Conservation (phyloP, 176 grass and related monocot species). For the Eleusine indica region DNA sequence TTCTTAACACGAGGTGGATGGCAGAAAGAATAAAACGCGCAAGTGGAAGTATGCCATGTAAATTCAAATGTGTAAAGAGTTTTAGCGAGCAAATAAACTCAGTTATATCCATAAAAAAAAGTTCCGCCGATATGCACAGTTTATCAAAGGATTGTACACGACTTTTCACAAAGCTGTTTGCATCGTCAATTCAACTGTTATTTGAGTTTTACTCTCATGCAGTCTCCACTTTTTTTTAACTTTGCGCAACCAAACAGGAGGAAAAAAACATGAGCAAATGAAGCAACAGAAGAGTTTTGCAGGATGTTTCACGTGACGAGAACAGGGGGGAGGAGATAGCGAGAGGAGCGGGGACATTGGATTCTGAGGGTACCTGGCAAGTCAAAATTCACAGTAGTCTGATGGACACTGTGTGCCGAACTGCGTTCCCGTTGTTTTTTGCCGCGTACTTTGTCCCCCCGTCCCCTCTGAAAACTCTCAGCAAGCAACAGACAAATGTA, state of each 20-base stretch:
- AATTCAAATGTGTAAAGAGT: neutral
- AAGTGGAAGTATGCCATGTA: neutral
- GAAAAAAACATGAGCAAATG: neutral
- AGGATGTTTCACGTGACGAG: conserved; percentile 41
- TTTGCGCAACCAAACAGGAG: neutral
- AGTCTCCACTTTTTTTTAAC: neutral
- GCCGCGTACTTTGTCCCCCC: conserved; percentile 32
- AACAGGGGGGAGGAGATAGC: neutral
- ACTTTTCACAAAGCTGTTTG: neutral
- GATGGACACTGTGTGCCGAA: conserved; percentile 40
- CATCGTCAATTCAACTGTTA: neutral
- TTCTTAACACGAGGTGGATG: conserved; percentile 10
- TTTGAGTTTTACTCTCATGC: neutral
- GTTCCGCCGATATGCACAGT: neutral
- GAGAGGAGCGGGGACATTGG: conserved; percentile 23
- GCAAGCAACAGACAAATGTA: conserved; percentile 32
- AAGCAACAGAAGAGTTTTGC: conserved; percentile 2
- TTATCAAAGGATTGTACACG: neutral
- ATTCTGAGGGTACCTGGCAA: conserved; percentile 46
- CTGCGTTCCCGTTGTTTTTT: conserved; percentile 58
- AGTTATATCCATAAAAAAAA: neutral
- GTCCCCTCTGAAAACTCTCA: conserved; percentile 30
- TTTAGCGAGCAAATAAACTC: neutral
- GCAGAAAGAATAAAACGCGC: neutral
- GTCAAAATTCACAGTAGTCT: conserved; percentile 50